Percentiles rank a stretch among this genome's conserved stretches.
These are phyloP conservation scores for Boletus pseudo-olivaceus DNA, from an alignment of 768 basidiomycete species.

Conservation along the genomic window DNA sequence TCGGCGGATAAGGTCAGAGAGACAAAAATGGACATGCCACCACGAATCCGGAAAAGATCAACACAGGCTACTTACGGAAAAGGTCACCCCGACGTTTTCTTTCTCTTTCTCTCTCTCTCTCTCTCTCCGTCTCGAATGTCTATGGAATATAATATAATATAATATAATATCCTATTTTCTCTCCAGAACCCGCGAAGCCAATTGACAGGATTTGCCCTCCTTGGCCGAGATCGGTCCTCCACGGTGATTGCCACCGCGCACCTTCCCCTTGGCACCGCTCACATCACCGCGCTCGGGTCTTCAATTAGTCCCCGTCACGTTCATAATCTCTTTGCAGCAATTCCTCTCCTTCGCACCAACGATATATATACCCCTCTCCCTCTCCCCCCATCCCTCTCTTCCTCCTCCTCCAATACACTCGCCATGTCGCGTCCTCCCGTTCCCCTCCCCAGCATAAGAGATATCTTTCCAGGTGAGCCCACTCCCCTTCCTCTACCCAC, in stretches of 20 bases:
- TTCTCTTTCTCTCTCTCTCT: too few species aligned
- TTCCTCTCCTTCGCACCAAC: too few species aligned
- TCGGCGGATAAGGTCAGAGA: slow-evolving; percentile 35
- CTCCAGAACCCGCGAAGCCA: too few species aligned
- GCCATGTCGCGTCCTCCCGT: slow-evolving; percentile 27
- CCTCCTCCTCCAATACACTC: not conserved
- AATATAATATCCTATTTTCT: too few species aligned
- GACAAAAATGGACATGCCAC: slow-evolving; percentile 14
- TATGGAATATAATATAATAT: too few species aligned
- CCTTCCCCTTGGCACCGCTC: too few species aligned
- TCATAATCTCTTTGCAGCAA: too few species aligned
- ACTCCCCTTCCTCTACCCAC: not conserved
- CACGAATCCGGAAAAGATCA: slow-evolving; percentile 31
- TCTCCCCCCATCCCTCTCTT: not conserved
- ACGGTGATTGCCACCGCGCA: slow-evolving; percentile 24
- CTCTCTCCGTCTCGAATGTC: too few species aligned
- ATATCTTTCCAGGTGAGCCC: slow-evolving; percentile 51
- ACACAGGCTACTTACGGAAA: slow-evolving; percentile 23
- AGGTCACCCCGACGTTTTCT: too few species aligned
- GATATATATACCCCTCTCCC: slow-evolving; percentile 16
- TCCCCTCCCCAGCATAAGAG: slow-evolving; percentile 48
- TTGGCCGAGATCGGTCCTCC: slow-evolving; percentile 16
- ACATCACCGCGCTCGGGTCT: too few species aligned
- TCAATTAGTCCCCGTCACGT: too few species aligned
- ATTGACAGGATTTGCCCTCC: too few species aligned